A percentile compares a stretch with the other conserved stretches of the same genome.
phyloP scores from a whole-genome alignment of 129 eudicot species.

The Artemisia annua region DNA sequence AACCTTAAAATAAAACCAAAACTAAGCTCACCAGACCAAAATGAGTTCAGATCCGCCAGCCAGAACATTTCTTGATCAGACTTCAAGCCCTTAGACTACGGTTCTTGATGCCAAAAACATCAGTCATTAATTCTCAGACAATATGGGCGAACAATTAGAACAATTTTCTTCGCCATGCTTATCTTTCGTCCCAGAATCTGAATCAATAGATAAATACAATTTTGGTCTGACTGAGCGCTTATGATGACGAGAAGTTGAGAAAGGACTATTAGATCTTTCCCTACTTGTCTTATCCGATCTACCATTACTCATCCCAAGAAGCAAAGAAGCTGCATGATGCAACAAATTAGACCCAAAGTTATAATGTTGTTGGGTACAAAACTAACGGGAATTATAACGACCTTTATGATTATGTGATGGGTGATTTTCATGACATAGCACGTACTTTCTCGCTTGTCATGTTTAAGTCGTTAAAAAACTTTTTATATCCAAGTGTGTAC shows the following conservation, averaged over 20 bases:
- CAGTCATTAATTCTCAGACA: background rate
- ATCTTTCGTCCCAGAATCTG: conserved; percentile 66
- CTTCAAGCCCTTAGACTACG: too few species aligned
- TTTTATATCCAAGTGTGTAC: too few species aligned
- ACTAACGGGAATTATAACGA: background rate
- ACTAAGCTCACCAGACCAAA: conserved; percentile 30
- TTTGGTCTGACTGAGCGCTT: conserved; percentile 76
- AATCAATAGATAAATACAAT: conserved; percentile 68
- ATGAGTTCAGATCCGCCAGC: conserved; percentile 9
- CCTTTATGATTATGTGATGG: background rate
- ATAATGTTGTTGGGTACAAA: background rate
- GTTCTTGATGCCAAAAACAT: conserved; percentile 18
- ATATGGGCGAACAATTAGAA: conserved; percentile 2
- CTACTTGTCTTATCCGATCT: conserved; percentile 56
- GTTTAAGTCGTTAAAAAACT: too few species aligned
- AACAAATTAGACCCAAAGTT: background rate
- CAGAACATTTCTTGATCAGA: conserved; percentile 11
- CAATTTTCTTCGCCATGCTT: background rate
- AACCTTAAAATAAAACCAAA: conserved; percentile 14
- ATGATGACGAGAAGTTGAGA: conserved; percentile 61
- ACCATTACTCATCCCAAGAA: conserved; percentile 64
- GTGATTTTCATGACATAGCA: too few species aligned
- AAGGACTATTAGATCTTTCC: conserved; percentile 75
- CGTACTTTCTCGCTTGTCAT: too few species aligned
- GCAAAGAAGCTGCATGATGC: conserved; percentile 66